These are phyloP conservation scores for Suillus brevipes DNA, from an alignment of 768 basidiomycete species.

Conservation along the genomic window DNA sequence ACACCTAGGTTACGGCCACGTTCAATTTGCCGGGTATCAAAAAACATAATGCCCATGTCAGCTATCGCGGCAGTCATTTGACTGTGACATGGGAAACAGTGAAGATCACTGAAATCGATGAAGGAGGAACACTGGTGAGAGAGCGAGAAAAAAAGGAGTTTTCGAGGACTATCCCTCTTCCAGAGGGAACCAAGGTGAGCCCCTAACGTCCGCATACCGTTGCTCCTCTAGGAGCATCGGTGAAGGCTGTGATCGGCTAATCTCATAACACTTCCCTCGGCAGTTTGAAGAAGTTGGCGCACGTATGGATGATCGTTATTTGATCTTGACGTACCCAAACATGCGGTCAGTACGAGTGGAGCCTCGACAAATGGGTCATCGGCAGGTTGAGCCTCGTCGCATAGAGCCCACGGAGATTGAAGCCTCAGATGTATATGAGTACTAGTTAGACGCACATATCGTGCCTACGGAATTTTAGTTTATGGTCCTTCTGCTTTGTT, in stretches of 20 bases:
- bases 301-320: slow-evolving; percentile 58
- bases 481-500: slow-evolving; percentile 12
- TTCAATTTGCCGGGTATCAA: slow-evolving; percentile 70
- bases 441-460: slow-evolving; percentile 22
- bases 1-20: slow-evolving; percentile 55
- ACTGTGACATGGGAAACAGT: slow-evolving; percentile 67
- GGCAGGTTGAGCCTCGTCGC: slow-evolving; percentile 31
- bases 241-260: slow-evolving; percentile 5
- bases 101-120: slow-evolving; percentile 60
- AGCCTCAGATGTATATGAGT: slow-evolving; percentile 31
- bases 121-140: slow-evolving; percentile 58
- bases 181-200: slow-evolving; percentile 70
- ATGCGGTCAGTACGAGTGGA: slow-evolving; percentile 38
- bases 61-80: slow-evolving; percentile 60
- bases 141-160: slow-evolving; percentile 65
- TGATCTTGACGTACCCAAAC: slow-evolving; percentile 65
- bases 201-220: background rate
- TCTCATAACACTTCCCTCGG: background rate
- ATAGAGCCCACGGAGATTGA: slow-evolving; percentile 35
- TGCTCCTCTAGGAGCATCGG: background rate
- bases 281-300: slow-evolving; percentile 78
- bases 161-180: slow-evolving; percentile 67
- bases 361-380: slow-evolving; percentile 24
- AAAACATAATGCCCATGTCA: slow-evolving; percentile 77
- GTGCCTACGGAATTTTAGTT: slow-evolving; percentile 10